A percentile compares a stretch with the other conserved stretches of the same genome.
Evolutionary conservation across 352 stramenopile genomes (phyloP).

Genomic region (Phytophthora sojae): DNA sequence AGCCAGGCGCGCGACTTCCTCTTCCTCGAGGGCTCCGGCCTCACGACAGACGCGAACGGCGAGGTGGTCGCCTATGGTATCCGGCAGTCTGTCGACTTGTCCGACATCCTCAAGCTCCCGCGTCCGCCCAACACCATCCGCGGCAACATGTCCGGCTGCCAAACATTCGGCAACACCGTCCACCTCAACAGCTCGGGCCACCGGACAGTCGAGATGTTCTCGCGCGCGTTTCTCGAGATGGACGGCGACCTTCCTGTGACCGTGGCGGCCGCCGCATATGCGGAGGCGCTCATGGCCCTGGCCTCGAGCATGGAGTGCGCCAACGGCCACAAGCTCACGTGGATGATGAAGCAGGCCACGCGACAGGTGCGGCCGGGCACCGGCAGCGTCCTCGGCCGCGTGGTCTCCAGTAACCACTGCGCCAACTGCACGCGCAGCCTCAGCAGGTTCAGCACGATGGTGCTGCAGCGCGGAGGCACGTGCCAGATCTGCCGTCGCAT

Average conservation of each 20-base stretch:
- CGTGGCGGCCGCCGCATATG: slow-evolving; percentile 29
- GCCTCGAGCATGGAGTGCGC: slow-evolving; percentile 46
- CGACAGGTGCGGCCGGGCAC: slow-evolving; percentile 22
- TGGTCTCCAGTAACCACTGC: slow-evolving; percentile 33
- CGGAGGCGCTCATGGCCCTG: slow-evolving; percentile 42
- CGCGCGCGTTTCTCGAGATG: slow-evolving; percentile 42
- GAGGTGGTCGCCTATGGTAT: slow-evolving; percentile 42
- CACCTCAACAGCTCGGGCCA: slow-evolving; percentile 17
- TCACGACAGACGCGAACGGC: slow-evolving; percentile 38
- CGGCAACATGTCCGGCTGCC: slow-evolving; percentile 44
- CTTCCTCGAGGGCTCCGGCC: slow-evolving; percentile 49
- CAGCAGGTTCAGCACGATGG: slow-evolving; percentile 40
- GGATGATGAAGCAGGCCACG: slow-evolving; percentile 43
- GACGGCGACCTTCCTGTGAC: slow-evolving; percentile 38
- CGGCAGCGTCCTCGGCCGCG: slow-evolving; percentile 23
- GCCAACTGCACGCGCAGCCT: slow-evolving; percentile 43
- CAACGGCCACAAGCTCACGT: slow-evolving; percentile 51
- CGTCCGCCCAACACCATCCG: slow-evolving; percentile 46
- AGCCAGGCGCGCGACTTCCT: slow-evolving; percentile 50
- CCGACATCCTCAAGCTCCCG: slow-evolving; percentile 33
- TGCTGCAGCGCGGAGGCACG: slow-evolving; percentile 36
- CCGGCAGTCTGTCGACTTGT: slow-evolving; percentile 42
- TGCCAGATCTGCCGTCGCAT: slow-evolving; percentile 50
- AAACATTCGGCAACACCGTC: slow-evolving; percentile 39
- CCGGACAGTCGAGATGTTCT: slow-evolving; percentile 46